Evolutionary conservation across 2,329 filamentous ascomycete genomes (phyloP).

Genomic region (Stenocarpella maydis): DNA sequence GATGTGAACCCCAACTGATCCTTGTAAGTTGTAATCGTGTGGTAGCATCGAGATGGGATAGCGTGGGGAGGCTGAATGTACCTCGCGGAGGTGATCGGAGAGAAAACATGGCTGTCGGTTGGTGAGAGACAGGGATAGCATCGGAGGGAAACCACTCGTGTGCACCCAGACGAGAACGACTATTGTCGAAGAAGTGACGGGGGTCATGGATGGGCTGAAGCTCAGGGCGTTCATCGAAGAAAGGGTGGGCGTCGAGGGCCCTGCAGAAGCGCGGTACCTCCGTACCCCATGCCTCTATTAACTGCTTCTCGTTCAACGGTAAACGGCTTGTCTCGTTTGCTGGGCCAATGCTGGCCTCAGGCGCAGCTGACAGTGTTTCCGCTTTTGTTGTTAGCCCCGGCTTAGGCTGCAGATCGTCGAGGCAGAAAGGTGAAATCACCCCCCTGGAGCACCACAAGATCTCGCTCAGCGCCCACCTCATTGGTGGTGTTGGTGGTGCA

Average conservation of each 20-base stretch:
- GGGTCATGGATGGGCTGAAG: conserved; percentile 20
- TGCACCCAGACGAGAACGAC: not conserved
- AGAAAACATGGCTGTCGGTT: conserved; percentile 2
- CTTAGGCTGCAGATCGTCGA: conserved; percentile 33
- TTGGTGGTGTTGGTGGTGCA: conserved; percentile 22
- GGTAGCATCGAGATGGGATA: conserved; percentile 20
- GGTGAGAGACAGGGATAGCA: not conserved
- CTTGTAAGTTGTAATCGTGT: conserved; percentile 15
- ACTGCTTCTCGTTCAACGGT: conserved; percentile 28
- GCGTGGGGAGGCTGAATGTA: conserved; percentile 28
- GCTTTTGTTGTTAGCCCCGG: conserved; percentile 7
- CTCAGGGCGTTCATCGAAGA: conserved; percentile 6
- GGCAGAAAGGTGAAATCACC: conserved; percentile 26
- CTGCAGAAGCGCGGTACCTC: conserved; percentile 25
- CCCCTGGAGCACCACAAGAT: not conserved
- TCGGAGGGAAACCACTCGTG: not conserved
- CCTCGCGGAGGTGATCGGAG: conserved; percentile 9
- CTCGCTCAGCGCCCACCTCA: not conserved
- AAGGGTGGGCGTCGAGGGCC: conserved; percentile 1
- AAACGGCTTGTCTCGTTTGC: conserved; percentile 26
- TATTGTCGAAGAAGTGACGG: not conserved
- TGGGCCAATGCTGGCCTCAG: conserved; percentile 26
- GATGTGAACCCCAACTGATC: conserved; percentile 3
- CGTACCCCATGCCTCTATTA: conserved; percentile 14
- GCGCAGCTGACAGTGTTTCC: conserved; percentile 25